Base-by-base conservation (phyloP, 2,329 filamentous ascomycete genomes). In the Plectosphaerella plurivora region DNA sequence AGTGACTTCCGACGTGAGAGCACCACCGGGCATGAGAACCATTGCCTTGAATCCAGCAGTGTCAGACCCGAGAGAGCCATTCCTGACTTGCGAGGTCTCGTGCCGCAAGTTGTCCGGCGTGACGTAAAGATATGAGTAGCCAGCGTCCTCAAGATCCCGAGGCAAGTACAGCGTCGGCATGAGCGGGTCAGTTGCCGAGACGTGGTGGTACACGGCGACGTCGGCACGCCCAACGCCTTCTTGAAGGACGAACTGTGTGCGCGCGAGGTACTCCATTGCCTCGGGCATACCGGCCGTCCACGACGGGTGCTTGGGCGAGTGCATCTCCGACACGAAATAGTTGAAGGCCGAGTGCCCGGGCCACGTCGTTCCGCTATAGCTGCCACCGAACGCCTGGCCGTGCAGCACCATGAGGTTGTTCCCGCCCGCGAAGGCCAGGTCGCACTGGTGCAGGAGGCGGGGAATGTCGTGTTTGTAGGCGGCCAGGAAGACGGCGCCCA, bases 321-420 rank as follows among this genome's bases (percentile, higher is more conserved):
- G 68, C 60, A 71, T 67, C 15, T 73, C 70, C 0, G 68, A 66
- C 49, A 71, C 75, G 0, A 62, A 44, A 54, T 74, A 78, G 8
- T 50, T 53, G 53, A 78, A 78, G 0, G 74, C 65, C 1, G 69
- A 70, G 48, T 68, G 75, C 0, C 71, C 73, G 0, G 76, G 76
- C 75, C 76, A 79, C 0, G 76, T 77, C 1, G 76, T 78, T 47
- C 72, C 69, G 0, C 60, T 59, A 50, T 77, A 78, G 5, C 68
- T 56, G 3, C 69, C 70, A 1, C 66, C 65, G 49, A 72, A 74
- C 0, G 73, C 59, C 45, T 63, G 63, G 0, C 74, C 75, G 53
- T 79, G 76, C 8, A 77, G 59, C 5, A 78, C 67, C 39, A 73
- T 59, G 42, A 72, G 66, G 37, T 73, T 78, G 14, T 77, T 62